phyloP scores from a whole-genome alignment of 202 grass and related monocot species.

The Musa balbisiana region DNA sequence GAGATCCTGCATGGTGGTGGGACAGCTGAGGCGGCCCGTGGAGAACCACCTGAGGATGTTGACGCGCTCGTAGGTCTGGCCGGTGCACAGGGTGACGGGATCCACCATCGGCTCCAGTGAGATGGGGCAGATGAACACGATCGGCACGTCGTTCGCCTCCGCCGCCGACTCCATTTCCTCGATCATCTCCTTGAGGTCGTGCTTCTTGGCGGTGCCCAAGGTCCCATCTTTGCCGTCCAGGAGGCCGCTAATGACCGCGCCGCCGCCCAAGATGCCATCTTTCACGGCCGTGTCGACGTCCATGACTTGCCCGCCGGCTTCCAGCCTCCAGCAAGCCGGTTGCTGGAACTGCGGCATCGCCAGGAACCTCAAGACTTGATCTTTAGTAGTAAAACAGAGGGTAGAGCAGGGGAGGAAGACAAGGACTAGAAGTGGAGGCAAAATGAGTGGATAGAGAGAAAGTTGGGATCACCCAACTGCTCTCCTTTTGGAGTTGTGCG shows the following conservation, averaged over 20 bases:
- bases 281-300: slow-evolving; percentile 92
- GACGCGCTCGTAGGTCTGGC: slow-evolving; percentile 81
- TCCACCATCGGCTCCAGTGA: slow-evolving; percentile 94
- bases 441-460: not conserved
- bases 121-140: slow-evolving; percentile 92
- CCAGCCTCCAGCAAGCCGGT: slow-evolving; percentile 28
- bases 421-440: not conserved
- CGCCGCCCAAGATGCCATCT: slow-evolving; percentile 73
- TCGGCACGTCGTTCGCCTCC: slow-evolving; percentile 48
- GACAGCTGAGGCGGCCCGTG: slow-evolving; percentile 77
- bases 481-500: not conserved
- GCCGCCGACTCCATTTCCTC: slow-evolving; percentile 69
- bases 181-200: slow-evolving; percentile 78
- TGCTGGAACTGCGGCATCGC: slow-evolving; percentile 74
- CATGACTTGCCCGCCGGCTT: slow-evolving; percentile 69
- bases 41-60: slow-evolving; percentile 78
- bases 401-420: not conserved
- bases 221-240: slow-evolving; percentile 22
- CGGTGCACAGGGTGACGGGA: slow-evolving; percentile 94
- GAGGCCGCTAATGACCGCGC: slow-evolving; percentile 8
- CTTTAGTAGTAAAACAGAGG: not conserved
- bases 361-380: not conserved
- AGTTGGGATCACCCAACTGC: not conserved
- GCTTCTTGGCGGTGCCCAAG: slow-evolving; percentile 20
- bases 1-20: slow-evolving; percentile 94